A percentile compares a stretch with the other conserved stretches of the same genome.
Evolutionary conservation across 495 filamentous ascomycete species (phyloP).

Genomic region (Beverwykella pulmonaria): DNA sequence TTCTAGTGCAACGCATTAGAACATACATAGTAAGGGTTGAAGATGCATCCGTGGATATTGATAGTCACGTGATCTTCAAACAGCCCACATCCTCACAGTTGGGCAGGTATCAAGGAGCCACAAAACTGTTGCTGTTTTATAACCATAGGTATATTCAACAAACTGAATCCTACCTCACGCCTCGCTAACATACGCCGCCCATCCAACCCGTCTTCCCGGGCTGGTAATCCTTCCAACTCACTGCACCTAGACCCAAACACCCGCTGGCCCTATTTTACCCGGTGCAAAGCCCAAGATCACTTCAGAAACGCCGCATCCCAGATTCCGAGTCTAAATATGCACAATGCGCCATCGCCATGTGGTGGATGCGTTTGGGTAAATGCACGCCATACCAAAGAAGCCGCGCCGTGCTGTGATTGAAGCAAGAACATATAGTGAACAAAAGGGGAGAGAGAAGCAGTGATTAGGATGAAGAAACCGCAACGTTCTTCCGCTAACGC

Average conservation of each 20-base stretch:
- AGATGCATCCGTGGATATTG: too few relatives aligned
- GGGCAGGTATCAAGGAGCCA: too few relatives aligned
- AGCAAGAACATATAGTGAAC: background rate
- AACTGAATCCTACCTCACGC: background rate
- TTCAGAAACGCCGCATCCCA: constrained; percentile 4
- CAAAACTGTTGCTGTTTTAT: background rate
- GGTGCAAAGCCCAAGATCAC: background rate
- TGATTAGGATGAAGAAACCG: background rate
- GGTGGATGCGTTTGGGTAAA: background rate
- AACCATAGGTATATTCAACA: constrained; percentile 12
- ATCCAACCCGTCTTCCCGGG: background rate
- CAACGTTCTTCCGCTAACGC: background rate
- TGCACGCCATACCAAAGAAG: background rate
- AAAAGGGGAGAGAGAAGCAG: background rate
- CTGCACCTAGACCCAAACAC: background rate
- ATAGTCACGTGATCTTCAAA: too few relatives aligned
- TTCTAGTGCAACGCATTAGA: too few relatives aligned
- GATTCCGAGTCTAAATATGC: constrained; percentile 14
- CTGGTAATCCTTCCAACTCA: background rate
- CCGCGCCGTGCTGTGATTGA: background rate
- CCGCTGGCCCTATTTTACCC: constrained; percentile 7
- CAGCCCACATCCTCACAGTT: too few relatives aligned
- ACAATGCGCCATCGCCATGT: constrained; percentile 3
- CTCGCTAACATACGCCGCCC: background rate
- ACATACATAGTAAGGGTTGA: too few relatives aligned